Conservation (phyloP, 768 basidiomycete genomes). For the Amanita fuliginea region DNA sequence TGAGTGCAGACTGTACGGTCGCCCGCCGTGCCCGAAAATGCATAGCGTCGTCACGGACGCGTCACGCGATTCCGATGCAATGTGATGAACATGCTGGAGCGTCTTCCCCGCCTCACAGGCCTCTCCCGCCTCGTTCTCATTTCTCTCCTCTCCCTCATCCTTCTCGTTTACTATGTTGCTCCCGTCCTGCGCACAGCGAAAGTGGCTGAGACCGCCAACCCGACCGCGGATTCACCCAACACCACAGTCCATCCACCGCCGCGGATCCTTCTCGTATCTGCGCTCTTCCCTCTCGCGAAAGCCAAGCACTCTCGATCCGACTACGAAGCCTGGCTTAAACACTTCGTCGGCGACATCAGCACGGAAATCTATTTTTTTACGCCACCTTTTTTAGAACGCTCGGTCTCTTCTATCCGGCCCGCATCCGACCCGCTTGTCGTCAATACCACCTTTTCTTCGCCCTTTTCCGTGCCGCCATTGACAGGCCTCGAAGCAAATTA, state of each 20-base stretch:
- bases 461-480: constrained; percentile 39
- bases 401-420: constrained; percentile 21
- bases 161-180: not conserved
- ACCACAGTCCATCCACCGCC: not conserved
- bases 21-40: no score
- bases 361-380: constrained; percentile 49
- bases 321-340: constrained; percentile 31
- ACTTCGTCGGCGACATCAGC: constrained; percentile 31
- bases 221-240: not conserved
- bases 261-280: constrained; percentile 40
- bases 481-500: constrained; percentile 22
- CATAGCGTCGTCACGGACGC: no score
- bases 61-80: no score
- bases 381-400: constrained; percentile 23
- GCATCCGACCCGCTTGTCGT: constrained; percentile 23
- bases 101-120: no score
- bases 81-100: no score
- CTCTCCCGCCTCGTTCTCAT: no score
- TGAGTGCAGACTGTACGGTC: no score
- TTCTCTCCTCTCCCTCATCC: not conserved
- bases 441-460: constrained; percentile 32
- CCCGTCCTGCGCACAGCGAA: not conserved
- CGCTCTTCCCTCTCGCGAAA: constrained; percentile 38
- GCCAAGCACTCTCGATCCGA: constrained; percentile 38
- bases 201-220: not conserved